These are phyloP conservation scores for Colletotrichum nymphaeae DNA, from an alignment of 2,329 filamentous ascomycete species.

Conservation along the genomic window DNA sequence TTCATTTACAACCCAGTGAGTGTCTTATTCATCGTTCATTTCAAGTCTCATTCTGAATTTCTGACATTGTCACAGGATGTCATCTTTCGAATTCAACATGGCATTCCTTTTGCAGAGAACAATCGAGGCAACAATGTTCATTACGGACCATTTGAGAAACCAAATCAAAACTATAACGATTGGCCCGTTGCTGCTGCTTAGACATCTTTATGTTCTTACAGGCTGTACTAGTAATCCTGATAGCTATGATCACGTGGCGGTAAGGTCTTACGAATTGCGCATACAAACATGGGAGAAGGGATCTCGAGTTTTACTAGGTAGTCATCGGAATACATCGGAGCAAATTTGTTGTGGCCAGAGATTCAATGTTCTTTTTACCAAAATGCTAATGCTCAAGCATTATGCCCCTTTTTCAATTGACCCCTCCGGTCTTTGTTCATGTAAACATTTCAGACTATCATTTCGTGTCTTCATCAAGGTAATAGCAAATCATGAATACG, in stretches of 20 bases:
- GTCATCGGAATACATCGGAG: neutral
- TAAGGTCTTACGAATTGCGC: neutral
- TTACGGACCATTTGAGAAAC: neutral
- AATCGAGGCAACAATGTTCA: neutral
- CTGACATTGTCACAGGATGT: neutral
- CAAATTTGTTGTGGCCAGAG: neutral
- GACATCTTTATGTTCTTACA: neutral
- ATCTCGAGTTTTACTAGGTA: neutral
- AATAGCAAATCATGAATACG: neutral
- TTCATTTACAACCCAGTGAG: conserved; percentile 31
- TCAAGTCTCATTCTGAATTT: too few relatives aligned
- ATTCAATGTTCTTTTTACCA: neutral
- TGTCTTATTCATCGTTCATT: neutral
- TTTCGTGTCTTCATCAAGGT: neutral
- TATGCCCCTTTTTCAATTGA: neutral
- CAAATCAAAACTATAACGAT: conserved; percentile 3
- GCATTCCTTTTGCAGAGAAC: neutral
- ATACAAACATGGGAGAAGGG: neutral
- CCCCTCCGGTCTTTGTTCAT: neutral
- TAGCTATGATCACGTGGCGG: neutral
- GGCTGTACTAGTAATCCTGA: neutral
- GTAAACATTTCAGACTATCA: neutral
- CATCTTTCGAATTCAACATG: neutral
- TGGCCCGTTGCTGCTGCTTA: neutral
- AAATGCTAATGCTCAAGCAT: neutral